phyloP scores from a whole-genome alignment of 768 basidiomycete genomes.

The Tephrocybe sp. region DNA sequence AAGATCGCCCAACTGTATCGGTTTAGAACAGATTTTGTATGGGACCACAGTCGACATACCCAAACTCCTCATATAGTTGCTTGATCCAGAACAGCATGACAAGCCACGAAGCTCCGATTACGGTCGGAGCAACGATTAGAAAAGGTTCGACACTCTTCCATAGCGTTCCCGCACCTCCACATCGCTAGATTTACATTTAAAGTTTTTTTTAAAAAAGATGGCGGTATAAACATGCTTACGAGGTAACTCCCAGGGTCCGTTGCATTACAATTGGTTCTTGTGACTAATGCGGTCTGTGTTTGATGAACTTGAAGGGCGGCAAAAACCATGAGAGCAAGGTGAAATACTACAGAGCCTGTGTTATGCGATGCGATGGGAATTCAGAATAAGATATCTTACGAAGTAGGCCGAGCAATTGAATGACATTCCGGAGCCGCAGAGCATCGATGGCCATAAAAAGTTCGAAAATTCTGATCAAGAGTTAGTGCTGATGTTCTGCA shows the following conservation, averaged over 20 bases:
- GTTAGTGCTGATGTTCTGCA: slow-evolving; percentile 5
- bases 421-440: slow-evolving; percentile 71
- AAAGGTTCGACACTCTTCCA: slow-evolving; percentile 61
- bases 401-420: slow-evolving; percentile 74
- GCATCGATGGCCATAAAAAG: slow-evolving; percentile 81
- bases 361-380: neutral
- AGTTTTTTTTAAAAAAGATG: neutral
- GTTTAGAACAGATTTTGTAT: slow-evolving; percentile 7
- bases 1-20: slow-evolving; percentile 80
- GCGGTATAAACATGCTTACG: slow-evolving; percentile 31
- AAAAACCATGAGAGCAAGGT: slow-evolving; percentile 69
- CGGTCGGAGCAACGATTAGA: slow-evolving; percentile 68
- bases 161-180: slow-evolving; percentile 50
- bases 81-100: slow-evolving; percentile 66
- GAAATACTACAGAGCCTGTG: slow-evolving; percentile 54
- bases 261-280: slow-evolving; percentile 30
- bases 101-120: slow-evolving; percentile 67
- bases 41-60: slow-evolving; percentile 44
- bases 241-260: slow-evolving; percentile 27
- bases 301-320: slow-evolving; percentile 76
- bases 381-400: slow-evolving; percentile 34
- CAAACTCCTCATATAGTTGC: slow-evolving; percentile 77
- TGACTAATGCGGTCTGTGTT: slow-evolving; percentile 61
- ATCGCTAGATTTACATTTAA: slow-evolving; percentile 33
- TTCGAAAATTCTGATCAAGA: slow-evolving; percentile 67